Percentiles rank a stretch among this genome's conserved stretches.
Conservation (phyloP, 1,139 yeast species). For the Hansenula sp. region DNA sequence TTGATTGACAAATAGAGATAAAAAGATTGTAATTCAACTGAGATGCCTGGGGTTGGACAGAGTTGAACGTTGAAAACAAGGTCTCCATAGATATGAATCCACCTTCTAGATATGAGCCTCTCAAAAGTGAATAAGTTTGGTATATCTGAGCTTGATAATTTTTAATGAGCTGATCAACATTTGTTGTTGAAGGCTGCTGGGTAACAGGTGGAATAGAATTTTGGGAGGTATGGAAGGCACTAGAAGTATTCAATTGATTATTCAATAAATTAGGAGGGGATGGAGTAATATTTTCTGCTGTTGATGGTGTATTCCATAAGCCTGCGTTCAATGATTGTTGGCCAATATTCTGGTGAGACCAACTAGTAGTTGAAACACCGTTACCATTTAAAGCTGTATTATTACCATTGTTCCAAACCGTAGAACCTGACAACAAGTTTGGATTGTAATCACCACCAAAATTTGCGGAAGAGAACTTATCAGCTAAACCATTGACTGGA, state of each 20-base stretch:
- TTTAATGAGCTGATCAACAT: conserved; percentile 5
- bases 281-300: background rate
- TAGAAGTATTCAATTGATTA: background rate
- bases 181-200: background rate
- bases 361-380: background rate
- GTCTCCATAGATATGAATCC: conserved; percentile 8
- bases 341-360: too few species aligned
- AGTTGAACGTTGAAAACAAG: conserved; percentile 4
- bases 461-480: conserved; percentile 1
- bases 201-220: conserved; percentile 2
- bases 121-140: conserved; percentile 9
- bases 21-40: conserved; percentile 5
- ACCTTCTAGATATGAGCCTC: conserved; percentile 5
- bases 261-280: background rate
- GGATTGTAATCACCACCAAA: conserved; percentile 4
- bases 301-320: background rate
- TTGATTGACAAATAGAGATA: conserved; percentile 5
- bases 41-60: conserved; percentile 2
- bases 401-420: conserved; percentile 9
- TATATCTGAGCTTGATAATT: conserved; percentile 9
- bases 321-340: background rate
- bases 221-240: background rate
- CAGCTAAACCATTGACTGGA: background rate
- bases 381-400: background rate
- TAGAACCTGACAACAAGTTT: conserved; percentile 4